These are phyloP conservation scores for Letharia lupina DNA, from an alignment of 495 filamentous ascomycete genomes.

Conservation along the genomic window DNA sequence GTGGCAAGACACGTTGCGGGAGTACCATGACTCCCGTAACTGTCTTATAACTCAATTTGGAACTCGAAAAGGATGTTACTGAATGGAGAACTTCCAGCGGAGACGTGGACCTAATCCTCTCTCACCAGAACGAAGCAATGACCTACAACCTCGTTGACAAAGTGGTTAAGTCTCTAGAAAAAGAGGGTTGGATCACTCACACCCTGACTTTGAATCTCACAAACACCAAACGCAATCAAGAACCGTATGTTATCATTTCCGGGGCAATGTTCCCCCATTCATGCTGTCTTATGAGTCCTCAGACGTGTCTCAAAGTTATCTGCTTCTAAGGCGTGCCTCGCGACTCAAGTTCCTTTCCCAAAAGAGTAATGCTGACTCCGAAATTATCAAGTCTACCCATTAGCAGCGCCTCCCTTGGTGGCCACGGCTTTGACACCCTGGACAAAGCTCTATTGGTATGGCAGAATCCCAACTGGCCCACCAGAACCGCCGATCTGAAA, in stretches of 20 bases:
- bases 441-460: constrained; percentile 92
- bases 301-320: too few species aligned
- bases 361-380: too few species aligned
- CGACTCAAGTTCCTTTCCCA: too few species aligned
- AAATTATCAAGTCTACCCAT: constrained; percentile 34
- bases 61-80: neutral
- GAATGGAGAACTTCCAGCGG: constrained; percentile 32
- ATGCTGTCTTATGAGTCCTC: too few species aligned
- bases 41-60: neutral
- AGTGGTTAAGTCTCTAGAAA: constrained; percentile 62
- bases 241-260: constrained; percentile 32
- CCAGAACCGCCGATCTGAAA: constrained; percentile 28
- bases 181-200: constrained; percentile 66
- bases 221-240: constrained; percentile 62
- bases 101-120: constrained; percentile 82
- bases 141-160: constrained; percentile 59
- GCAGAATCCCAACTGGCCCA: constrained; percentile 63
- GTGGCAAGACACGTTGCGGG: neutral
- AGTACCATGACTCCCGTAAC: neutral
- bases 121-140: constrained; percentile 59
- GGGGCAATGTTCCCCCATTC: too few species aligned
- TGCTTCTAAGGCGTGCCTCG: too few species aligned
- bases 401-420: constrained; percentile 33
- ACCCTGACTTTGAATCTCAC: constrained; percentile 61
- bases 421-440: constrained; percentile 68